Conservation (phyloP, 2,329 filamentous ascomycete genomes). For the Colletotrichum eleusines region DNA sequence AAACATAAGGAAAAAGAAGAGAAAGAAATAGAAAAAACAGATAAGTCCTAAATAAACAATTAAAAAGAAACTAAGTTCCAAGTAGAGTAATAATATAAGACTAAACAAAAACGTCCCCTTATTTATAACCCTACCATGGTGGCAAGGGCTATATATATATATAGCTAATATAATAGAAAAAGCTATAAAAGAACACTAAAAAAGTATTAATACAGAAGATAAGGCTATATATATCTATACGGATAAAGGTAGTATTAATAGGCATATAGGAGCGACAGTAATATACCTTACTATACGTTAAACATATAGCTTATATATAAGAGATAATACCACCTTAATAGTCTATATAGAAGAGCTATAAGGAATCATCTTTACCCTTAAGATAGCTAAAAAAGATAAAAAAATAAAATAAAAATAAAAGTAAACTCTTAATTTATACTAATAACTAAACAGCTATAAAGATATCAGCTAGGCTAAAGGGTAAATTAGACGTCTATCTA, state of each 20-base stretch:
- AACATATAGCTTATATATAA: neutral
- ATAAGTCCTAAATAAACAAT: too few species aligned
- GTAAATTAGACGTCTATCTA: neutral
- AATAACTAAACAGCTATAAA: neutral
- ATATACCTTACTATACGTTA: neutral
- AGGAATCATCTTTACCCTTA: neutral
- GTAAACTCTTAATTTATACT: conserved; percentile 2
- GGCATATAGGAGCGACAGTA: neutral
- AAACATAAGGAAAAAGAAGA: too few species aligned
- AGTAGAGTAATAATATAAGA: neutral
- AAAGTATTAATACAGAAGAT: neutral
- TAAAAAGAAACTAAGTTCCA: neutral
- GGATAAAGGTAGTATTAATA: neutral
- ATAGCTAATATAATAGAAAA: neutral
- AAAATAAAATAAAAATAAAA: neutral
- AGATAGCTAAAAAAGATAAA: neutral
- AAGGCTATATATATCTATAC: neutral
- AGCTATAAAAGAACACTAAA: neutral
- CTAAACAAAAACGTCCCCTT: neutral
- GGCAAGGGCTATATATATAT: neutral
- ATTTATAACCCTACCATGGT: neutral
- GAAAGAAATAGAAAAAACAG: too few species aligned
- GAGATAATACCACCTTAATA: neutral
- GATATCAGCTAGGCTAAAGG: neutral
- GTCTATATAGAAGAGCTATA: conserved; percentile 4